Base-by-base conservation (phyloP, 2,329 filamentous ascomycete genomes). In the Ceratocystis papillata region DNA sequence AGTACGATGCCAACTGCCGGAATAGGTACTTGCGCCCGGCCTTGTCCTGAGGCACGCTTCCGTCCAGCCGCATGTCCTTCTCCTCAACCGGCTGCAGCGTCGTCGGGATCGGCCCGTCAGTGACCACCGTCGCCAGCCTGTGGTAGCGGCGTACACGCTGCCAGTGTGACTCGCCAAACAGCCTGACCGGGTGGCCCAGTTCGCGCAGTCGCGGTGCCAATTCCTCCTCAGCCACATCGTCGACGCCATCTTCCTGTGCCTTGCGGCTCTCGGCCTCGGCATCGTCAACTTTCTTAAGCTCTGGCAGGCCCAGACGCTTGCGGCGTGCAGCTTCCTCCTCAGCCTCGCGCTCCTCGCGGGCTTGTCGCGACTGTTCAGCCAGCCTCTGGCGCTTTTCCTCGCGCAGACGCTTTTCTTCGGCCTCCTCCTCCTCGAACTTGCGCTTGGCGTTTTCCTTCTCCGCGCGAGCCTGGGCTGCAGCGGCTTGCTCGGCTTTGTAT, bases 1-100 rank as follows among this genome's bases (percentile, higher is more conserved):
- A 97, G 79, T 96, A 99, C 62, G 89, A 94, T 22, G 89, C 89
- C 66, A 99, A 80, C 75, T 99, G 93, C 10, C 93, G 82, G 77
- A 88, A 93, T 50, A 99, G 78, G 75, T 88, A 91, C 57, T 81
- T 78, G 59, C 85, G 83, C 0, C 79, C 88, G 50, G 86, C 83
- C 22, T 78, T 78, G 70, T 92, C 88, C 71, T 78, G 80, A 1
- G 83, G 83, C 8, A 89, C 77, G 55, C 78, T 79, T 17, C 80
- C 79, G 1, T 84, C 78, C 28, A 97, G 85, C 75, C 92, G 93
- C 90, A 96, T 96, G 70, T 96, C 87, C 73, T 86, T 85, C 76
- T 95, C 92, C 6, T 88, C 84, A 1, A 97, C 86, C 0, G 90
- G 83, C 72, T 84, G 81, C 67, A 97, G 77, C 6, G 85, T 91